Conservation (phyloP, 176 grass and related monocot species). For the Cymbopogon citratus region DNA sequence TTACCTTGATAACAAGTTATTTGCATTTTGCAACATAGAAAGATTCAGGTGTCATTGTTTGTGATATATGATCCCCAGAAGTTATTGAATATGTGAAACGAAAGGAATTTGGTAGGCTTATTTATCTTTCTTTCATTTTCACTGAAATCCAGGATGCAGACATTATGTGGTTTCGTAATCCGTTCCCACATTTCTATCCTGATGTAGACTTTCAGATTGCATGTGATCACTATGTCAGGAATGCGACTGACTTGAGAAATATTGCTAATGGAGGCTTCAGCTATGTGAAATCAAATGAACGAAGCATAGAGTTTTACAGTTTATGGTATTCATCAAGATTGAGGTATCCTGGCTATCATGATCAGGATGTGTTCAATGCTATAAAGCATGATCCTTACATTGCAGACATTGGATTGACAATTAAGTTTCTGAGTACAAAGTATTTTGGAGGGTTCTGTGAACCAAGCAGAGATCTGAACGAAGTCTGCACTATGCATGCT, state of each 20-base stretch:
- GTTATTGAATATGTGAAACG: neutral
- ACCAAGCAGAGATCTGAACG: too few relatives aligned
- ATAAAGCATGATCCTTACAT: too few relatives aligned
- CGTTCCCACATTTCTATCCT: too few relatives aligned
- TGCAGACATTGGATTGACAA: too few relatives aligned
- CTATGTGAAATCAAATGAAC: conserved; percentile 75
- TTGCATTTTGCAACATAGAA: neutral
- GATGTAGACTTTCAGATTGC: too few relatives aligned
- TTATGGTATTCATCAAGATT: conserved; percentile 63
- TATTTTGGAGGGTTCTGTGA: too few relatives aligned
- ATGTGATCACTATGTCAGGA: conserved; percentile 55
- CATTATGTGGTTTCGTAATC: conserved; percentile 80
- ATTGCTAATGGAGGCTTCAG: conserved; percentile 72
- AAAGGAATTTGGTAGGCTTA: neutral
- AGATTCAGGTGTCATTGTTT: neutral
- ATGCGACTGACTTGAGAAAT: conserved; percentile 57
- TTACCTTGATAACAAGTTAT: neutral
- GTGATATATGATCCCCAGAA: neutral
- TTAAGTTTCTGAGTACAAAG: too few relatives aligned
- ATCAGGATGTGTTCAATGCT: conserved; percentile 75
- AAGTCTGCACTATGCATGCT: too few relatives aligned
- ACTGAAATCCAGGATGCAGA: conserved; percentile 49
- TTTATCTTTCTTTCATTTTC: conserved; percentile 26
- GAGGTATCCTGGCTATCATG: conserved; percentile 69
- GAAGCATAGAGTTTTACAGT: conserved; percentile 74